Evolutionary conservation across 1,139 yeast genomes (phyloP).

Genomic region (Kluyveromyces marxianus): DNA sequence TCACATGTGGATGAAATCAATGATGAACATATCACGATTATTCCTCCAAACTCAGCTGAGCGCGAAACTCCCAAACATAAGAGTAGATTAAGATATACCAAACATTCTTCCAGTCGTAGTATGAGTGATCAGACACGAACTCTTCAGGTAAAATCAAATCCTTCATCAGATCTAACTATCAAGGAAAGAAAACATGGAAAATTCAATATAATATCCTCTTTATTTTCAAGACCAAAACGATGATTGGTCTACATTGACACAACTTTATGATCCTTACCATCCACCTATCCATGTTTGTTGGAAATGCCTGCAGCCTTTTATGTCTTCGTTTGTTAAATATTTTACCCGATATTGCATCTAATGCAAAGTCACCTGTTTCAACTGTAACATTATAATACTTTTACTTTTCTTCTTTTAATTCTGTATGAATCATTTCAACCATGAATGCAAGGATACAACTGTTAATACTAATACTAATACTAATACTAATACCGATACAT

Average conservation of each 20-base stretch:
- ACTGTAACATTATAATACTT: not conserved
- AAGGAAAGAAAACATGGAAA: constrained; percentile 1
- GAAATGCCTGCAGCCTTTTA: no score
- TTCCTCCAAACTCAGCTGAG: not conserved
- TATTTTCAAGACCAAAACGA: constrained; percentile 2
- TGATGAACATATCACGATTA: not conserved
- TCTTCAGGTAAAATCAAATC: not conserved
- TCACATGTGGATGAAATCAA: constrained; percentile 5
- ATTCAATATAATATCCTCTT: constrained; percentile 1
- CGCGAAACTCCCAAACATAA: not conserved
- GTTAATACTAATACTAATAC: not conserved
- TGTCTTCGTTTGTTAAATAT: no score
- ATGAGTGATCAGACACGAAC: not conserved
- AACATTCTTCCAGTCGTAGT: constrained; percentile 1
- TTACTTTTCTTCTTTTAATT: not conserved
- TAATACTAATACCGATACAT: no score
- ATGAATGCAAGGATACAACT: not conserved
- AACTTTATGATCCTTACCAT: no score
- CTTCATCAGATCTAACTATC: not conserved
- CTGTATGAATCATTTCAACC: not conserved
- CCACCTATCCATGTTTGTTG: no score
- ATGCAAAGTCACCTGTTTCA: not conserved
- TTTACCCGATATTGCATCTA: no score
- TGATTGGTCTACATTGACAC: not conserved
- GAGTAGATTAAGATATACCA: not conserved